Conservation (phyloP, 2,329 filamentous ascomycete species). For the Thielaviopsis musarum region DNA sequence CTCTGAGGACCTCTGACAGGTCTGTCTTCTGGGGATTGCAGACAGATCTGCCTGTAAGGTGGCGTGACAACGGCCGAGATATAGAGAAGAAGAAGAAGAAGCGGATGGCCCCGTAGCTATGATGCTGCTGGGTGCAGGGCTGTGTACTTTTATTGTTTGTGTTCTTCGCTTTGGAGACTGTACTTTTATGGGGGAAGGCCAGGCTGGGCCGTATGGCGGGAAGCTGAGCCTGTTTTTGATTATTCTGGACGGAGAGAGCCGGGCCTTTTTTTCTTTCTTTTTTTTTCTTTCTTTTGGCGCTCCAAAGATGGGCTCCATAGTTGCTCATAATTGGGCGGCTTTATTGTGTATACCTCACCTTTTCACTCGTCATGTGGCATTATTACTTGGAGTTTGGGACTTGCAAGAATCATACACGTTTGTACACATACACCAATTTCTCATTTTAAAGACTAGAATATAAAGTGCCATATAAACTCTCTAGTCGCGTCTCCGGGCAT, state of each 20-base stretch:
- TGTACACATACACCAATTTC: not conserved
- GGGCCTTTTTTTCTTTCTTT: not conserved
- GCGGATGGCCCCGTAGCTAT: not conserved
- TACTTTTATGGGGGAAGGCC: not conserved
- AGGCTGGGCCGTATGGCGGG: not conserved
- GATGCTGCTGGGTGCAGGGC: not conserved
- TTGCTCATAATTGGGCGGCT: not conserved
- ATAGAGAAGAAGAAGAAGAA: not conserved
- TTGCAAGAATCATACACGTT: not conserved
- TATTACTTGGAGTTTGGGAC: not conserved
- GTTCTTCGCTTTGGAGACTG: conserved; percentile 6
- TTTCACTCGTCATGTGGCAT: not conserved
- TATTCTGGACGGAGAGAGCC: not conserved
- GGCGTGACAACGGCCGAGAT: no score
- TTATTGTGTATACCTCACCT: not conserved
- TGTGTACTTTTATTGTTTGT: conserved; percentile 5
- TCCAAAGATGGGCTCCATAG: not conserved
- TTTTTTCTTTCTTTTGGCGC: not conserved
- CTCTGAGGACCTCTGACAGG: not conserved
- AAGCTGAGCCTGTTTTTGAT: not conserved
- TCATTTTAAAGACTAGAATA: not conserved
- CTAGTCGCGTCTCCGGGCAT: not conserved
- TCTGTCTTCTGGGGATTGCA: not conserved
- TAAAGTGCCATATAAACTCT: not conserved
- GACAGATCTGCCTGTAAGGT: no score